phyloP scores from a whole-genome alignment of 495 filamentous ascomycete species.

The Daldinia decipiens region DNA sequence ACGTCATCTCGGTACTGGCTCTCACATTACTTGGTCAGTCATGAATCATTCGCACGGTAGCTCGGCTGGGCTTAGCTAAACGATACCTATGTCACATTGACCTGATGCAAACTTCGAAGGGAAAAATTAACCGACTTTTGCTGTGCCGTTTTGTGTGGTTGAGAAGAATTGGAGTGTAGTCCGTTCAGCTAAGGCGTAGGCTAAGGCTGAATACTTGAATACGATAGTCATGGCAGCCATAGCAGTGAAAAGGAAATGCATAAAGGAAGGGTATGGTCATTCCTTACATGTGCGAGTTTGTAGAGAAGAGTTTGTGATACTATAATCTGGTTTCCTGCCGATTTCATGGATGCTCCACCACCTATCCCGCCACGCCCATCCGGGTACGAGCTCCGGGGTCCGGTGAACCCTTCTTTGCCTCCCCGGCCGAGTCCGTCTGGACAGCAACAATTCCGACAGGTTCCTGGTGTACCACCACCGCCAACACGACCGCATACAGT shows the following conservation, averaged over 20 bases:
- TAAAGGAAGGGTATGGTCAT: slow-evolving; percentile 1
- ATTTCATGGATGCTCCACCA: slow-evolving; percentile 20
- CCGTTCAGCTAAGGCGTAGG: slow-evolving; percentile 15
- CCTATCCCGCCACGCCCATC: slow-evolving; percentile 34
- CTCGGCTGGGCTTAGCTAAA: slow-evolving; percentile 18
- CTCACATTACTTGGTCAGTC: slow-evolving; percentile 15
- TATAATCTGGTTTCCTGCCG: not conserved
- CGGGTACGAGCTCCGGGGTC: slow-evolving; percentile 28
- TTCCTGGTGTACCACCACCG: not conserved
- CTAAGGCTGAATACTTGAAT: slow-evolving; percentile 2
- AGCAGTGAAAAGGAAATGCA: not conserved
- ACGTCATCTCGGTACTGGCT: slow-evolving; percentile 34
- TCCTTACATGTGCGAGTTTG: slow-evolving; percentile 2
- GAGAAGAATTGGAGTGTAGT: slow-evolving; percentile 6
- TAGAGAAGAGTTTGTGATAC: not conserved
- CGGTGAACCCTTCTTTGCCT: not conserved
- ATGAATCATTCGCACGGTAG: slow-evolving; percentile 20
- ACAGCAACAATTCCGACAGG: slow-evolving; percentile 4
- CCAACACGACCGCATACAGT: not conserved
- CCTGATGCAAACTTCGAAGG: not conserved
- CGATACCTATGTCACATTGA: not conserved
- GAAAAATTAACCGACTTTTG: slow-evolving; percentile 16
- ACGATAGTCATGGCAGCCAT: not conserved
- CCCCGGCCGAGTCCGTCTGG: not conserved
- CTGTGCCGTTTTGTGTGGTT: slow-evolving; percentile 19